Evolutionary conservation across 2,329 filamentous ascomycete genomes (phyloP), one percentile per base, ranked within the genome.

Genomic region (Chrysoporthe cubensis): DNA sequence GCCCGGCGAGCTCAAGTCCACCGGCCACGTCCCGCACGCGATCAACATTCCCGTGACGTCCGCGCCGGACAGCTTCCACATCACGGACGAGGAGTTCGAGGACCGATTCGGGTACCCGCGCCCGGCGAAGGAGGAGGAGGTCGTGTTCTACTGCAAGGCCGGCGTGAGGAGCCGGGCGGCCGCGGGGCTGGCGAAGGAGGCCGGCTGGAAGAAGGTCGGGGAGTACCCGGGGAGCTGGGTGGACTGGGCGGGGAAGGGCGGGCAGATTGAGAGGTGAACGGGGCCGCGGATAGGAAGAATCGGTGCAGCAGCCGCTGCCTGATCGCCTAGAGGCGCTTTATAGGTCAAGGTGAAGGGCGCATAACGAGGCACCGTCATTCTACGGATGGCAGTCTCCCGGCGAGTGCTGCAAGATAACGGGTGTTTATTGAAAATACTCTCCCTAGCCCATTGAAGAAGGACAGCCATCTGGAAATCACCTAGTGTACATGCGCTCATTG

Each of bases 111-210:
- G 93, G 4, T 97, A 91, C 75, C 80, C 84, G 68, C 91, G 92
- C 69, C 94, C 84, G 0, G 74, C 74, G 2, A 82, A 81, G 69
- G 83, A 87, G 57, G 77, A 79, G 43, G 83, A 87, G 71, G 78
- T 97, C 16, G 85, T 98, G 4, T 96, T 98, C 75, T 98, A 97
- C 79, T 99, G 96, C 81, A 96, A 93, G 81, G 90, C 94, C 0
- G 96, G 96, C 2, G 92, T 98, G 71, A 85, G 96, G 76, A 93
- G 92, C 73, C 83, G 85, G 58, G 87, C 91, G 0, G 94, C 94
- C 7, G 94, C 94, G 7, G 84, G 86, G 71, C 79, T 97, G 77
- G 96, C 96, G 42, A 83, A 84, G 73, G 86, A 91, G 76, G 90
- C 89, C 2, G 95, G 95, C 11, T 98, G 92, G 85, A 79, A 80